Evolutionary conservation across 1,139 yeast genomes (phyloP).

Genomic region (Suhomyces ambrosiae): DNA sequence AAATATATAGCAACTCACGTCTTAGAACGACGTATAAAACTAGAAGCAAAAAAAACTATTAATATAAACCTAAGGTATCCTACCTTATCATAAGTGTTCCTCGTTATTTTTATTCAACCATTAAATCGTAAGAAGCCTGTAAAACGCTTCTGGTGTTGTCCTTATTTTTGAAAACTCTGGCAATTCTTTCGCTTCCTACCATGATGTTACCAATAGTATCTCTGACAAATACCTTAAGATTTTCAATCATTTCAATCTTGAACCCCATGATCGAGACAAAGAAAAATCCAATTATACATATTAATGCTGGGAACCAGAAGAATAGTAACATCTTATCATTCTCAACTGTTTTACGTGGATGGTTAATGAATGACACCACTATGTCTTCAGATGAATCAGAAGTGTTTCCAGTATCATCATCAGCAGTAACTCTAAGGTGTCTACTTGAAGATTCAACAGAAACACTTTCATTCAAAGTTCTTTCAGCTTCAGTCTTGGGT

Average conservation of each 20-base stretch:
- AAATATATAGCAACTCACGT: conserved; percentile 3
- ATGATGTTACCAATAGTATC: conserved; percentile 59
- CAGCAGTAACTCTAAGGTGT: conserved; percentile 13
- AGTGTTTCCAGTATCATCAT: conserved; percentile 34
- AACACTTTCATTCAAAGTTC: conserved; percentile 28
- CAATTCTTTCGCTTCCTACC: conserved; percentile 71
- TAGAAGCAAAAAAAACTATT: conserved; percentile 2
- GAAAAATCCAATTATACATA: conserved; percentile 54
- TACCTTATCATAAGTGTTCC: background rate
- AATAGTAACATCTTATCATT: conserved; percentile 85
- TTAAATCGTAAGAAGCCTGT: conserved; percentile 1
- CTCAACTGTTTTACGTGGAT: conserved; percentile 64
- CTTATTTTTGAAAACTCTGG: conserved; percentile 48
- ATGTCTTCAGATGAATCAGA: conserved; percentile 57
- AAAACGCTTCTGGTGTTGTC: conserved; percentile 2
- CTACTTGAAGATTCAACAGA: conserved; percentile 8
- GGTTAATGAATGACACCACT: conserved; percentile 57
- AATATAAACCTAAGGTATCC: background rate
- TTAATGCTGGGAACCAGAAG: conserved; percentile 81
- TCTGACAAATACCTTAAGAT: conserved; percentile 51
- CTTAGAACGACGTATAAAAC: conserved; percentile 1
- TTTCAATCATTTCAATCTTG: conserved; percentile 41
- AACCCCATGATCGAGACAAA: conserved; percentile 55
- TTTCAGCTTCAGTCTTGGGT: conserved; percentile 41
- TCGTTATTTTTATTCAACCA: conserved; percentile 1